These are phyloP conservation scores for Ochromonas danica DNA, from an alignment of 108 stramenopile genomes.

Conservation along the genomic window DNA sequence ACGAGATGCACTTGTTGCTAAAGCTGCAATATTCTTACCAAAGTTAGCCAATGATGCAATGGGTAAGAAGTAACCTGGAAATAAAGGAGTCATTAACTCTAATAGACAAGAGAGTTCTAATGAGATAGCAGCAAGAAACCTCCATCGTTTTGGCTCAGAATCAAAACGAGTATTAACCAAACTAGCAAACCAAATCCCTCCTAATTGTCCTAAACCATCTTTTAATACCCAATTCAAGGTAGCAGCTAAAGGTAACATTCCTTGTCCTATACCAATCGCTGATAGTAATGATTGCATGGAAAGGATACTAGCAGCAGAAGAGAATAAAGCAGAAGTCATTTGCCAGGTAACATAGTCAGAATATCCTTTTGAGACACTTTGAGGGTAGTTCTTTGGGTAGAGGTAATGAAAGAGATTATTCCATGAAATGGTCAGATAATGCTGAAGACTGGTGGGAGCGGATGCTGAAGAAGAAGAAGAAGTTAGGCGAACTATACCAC, in stretches of 20 bases:
- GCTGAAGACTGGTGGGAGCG: too few species aligned
- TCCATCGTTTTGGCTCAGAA: constrained; percentile 80
- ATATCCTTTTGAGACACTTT: constrained; percentile 70
- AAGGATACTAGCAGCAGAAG: constrained; percentile 77
- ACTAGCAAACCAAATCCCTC: constrained; percentile 84
- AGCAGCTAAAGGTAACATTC: constrained; percentile 76
- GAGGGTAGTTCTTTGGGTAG: constrained; percentile 72
- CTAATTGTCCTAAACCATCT: constrained; percentile 90
- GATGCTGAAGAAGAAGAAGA: too few species aligned
- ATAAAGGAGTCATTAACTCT: constrained; percentile 76
- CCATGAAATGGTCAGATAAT: too few species aligned
- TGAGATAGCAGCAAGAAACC: constrained; percentile 74
- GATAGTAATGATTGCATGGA: constrained; percentile 80
- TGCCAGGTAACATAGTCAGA: constrained; percentile 61
- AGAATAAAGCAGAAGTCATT: constrained; percentile 65
- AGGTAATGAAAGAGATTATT: too few species aligned
- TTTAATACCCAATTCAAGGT: constrained; percentile 96
- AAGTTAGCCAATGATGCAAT: constrained; percentile 88
- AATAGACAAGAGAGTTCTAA: constrained; percentile 77
- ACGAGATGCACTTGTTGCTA: constrained; percentile 81
- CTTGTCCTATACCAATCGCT: constrained; percentile 82
- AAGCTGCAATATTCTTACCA: constrained; percentile 89
- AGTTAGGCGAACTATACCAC: too few species aligned
- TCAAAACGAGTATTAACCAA: constrained; percentile 76
- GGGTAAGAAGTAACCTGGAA: constrained; percentile 70